Conservation (phyloP, 2,329 filamentous ascomycete genomes). For the Exophiala mesophila region DNA sequence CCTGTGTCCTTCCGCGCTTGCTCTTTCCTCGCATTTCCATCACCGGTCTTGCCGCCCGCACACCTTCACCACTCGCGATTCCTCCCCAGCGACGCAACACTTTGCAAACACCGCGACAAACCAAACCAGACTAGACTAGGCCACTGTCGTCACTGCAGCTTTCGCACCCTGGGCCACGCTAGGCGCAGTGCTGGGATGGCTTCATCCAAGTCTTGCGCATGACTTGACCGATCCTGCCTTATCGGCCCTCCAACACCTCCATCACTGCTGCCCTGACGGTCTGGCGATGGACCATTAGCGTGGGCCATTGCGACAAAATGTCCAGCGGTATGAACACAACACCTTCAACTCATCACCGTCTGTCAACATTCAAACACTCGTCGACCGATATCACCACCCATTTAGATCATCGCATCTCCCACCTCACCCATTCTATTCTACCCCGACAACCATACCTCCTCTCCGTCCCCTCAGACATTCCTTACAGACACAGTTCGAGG, state of each 20-base stretch:
- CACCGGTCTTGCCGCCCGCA: too few relatives aligned
- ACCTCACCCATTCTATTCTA: conserved; percentile 39
- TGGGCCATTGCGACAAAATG: conserved; percentile 21
- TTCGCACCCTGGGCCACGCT: too few relatives aligned
- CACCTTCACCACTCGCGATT: too few relatives aligned
- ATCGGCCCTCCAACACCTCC: neutral
- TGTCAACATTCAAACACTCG: conserved; percentile 7
- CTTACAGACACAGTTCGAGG: conserved; percentile 40
- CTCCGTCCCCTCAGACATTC: conserved; percentile 43
- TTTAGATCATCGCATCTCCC: conserved; percentile 33
- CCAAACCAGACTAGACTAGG: too few relatives aligned
- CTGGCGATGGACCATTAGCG: conserved; percentile 20
- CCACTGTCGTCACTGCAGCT: too few relatives aligned
- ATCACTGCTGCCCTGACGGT: neutral
- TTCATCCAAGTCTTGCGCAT: neutral
- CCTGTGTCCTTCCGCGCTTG: too few relatives aligned
- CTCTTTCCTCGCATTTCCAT: too few relatives aligned
- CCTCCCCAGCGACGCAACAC: too few relatives aligned
- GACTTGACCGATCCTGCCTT: neutral
- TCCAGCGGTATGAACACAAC: conserved; percentile 19
- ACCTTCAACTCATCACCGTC: conserved; percentile 9
- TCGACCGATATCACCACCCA: conserved; percentile 7
- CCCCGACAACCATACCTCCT: conserved; percentile 43
- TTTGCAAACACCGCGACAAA: too few relatives aligned
- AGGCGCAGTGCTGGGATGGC: too few relatives aligned